Evolutionary conservation across 2,329 filamentous ascomycete species (phyloP).

Genomic region (Aspergillus piperis): DNA sequence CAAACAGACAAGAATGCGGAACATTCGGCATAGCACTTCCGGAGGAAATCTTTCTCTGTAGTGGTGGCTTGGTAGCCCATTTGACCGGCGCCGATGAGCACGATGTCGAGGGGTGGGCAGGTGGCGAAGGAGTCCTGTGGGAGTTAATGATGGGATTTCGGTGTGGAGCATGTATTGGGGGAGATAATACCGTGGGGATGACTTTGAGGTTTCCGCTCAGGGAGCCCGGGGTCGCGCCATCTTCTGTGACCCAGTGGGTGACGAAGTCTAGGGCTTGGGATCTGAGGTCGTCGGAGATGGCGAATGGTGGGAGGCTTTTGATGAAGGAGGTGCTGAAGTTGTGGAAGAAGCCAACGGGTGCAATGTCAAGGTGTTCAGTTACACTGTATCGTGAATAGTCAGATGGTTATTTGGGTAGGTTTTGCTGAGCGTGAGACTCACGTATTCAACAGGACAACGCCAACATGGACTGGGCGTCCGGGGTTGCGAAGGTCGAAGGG

Average conservation of each 20-base stretch:
- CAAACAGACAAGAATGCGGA: not conserved
- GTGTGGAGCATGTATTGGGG: too few species aligned
- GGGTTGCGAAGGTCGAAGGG: conserved; percentile 1
- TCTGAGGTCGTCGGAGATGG: not conserved
- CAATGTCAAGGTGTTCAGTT: conserved; percentile 5
- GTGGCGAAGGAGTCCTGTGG: conserved; percentile 1
- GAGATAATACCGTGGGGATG: not conserved
- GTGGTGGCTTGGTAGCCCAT: not conserved
- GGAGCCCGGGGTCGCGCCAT: not conserved
- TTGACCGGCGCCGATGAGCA: not conserved
- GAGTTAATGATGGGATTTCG: not conserved
- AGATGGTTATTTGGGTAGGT: too few species aligned
- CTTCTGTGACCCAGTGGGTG: conserved; percentile 6
- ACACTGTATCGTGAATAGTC: not conserved
- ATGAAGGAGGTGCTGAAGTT: not conserved
- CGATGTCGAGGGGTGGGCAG: not conserved
- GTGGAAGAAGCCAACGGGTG: conserved; percentile 2
- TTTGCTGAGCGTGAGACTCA: not conserved
- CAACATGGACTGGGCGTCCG: conserved; percentile 3
- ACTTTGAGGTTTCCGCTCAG: not conserved
- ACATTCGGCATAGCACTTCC: not conserved
- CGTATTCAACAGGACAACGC: conserved; percentile 1
- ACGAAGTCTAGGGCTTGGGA: not conserved
- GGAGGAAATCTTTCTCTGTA: not conserved
- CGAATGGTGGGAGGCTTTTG: not conserved